Conservation (phyloP, 2,329 filamentous ascomycete genomes). For the Alternaria burnsii region DNA sequence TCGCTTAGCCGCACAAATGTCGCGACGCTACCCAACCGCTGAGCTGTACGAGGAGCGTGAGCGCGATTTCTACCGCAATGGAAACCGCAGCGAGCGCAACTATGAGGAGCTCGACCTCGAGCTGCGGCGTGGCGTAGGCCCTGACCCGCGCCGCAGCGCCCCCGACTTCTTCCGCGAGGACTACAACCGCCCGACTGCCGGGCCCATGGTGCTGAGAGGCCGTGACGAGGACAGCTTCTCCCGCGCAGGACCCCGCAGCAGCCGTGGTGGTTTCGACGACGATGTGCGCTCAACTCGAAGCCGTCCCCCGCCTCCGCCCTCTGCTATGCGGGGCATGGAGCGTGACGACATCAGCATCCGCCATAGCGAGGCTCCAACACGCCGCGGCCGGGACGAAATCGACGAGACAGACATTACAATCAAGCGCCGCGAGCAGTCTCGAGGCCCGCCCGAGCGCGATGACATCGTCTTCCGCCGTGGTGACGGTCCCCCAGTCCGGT, state of each 20-base stretch:
- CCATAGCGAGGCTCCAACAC: constrained; percentile 41
- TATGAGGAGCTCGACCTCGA: constrained; percentile 63
- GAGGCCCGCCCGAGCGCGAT: constrained; percentile 44
- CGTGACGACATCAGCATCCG: constrained; percentile 53
- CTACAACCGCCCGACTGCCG: constrained; percentile 57
- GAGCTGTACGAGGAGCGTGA: constrained; percentile 60
- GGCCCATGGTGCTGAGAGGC: constrained; percentile 57
- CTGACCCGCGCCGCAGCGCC: constrained; percentile 52
- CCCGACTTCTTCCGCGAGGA: constrained; percentile 61
- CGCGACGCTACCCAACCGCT: constrained; percentile 56
- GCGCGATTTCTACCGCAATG: constrained; percentile 58
- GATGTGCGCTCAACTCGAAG: constrained; percentile 50
- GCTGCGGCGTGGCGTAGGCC: constrained; percentile 47
- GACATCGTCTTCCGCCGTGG: constrained; percentile 56
- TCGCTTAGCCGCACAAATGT: constrained; percentile 36
- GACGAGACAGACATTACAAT: constrained; percentile 50
- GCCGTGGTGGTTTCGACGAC: constrained; percentile 52
- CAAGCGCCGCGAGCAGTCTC: constrained; percentile 47
- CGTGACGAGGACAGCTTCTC: constrained; percentile 52
- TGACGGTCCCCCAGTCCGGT: constrained; percentile 45
- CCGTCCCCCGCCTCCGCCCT: constrained; percentile 39
- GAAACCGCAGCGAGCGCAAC: constrained; percentile 52
- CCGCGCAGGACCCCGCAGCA: constrained; percentile 39
- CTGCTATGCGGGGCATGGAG: constrained; percentile 39
- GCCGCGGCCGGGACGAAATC: constrained; percentile 47